phyloP scores from a whole-genome alignment of 441 rosid genomes.

The Croton setiger region DNA sequence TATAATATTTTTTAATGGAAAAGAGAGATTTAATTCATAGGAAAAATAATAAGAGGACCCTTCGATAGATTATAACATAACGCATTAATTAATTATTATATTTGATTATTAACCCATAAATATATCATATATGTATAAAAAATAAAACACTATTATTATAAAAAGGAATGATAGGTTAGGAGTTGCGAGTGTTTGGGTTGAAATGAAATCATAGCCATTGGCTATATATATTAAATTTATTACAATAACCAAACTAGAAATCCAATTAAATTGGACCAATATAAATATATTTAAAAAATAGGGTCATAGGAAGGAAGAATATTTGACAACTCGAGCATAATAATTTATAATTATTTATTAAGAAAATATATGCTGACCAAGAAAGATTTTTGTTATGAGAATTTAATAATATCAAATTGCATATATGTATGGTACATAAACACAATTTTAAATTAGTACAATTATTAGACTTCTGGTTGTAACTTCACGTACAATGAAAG shows the following conservation, averaged over 20 bases:
- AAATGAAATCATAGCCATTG: no score
- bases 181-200: no score
- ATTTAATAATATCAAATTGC: background rate
- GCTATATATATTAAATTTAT: background rate
- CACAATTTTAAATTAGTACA: background rate
- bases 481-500: slow-evolving; percentile 21
- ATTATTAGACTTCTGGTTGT: slow-evolving; percentile 13
- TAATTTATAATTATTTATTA: slow-evolving; percentile 3
- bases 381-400: background rate
- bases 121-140: no score
- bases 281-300: background rate
- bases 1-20: background rate
- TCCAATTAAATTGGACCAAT: background rate
- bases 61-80: no score
- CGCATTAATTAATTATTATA: no score
- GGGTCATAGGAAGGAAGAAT: slow-evolving; percentile 10
- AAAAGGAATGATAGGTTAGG: no score
- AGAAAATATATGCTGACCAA: slow-evolving; percentile 8
- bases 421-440: slow-evolving; percentile 4
- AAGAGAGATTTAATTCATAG: slow-evolving; percentile 10
- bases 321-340: slow-evolving; percentile 17
- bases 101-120: no score
- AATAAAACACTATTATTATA: no score
- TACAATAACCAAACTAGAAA: background rate
- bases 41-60: no score